Conservation (phyloP, 2,329 filamentous ascomycete genomes). For the Eurotiales sp. region DNA sequence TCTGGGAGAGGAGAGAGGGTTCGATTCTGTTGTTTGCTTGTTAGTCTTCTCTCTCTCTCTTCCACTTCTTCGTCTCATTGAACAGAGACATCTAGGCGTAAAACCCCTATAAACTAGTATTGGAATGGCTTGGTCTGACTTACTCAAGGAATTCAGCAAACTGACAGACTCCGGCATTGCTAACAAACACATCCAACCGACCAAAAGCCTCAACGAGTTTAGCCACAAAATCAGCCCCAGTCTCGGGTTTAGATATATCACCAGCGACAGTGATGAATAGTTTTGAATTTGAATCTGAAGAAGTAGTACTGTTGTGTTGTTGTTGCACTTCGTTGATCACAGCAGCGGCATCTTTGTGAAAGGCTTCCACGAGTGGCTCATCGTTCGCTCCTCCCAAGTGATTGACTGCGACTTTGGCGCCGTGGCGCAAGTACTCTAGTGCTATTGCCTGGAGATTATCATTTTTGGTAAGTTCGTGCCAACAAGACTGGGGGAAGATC, state of each 20-base stretch:
- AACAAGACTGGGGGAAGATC: too few species aligned
- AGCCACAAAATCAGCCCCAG: conserved; percentile 64
- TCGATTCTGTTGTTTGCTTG: conserved; percentile 53
- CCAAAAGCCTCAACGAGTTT: conserved; percentile 55
- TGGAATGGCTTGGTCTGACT: too few species aligned
- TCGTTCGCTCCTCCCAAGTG: conserved; percentile 56
- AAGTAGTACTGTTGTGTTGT: background rate
- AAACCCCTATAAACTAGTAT: too few species aligned
- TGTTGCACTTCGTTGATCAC: conserved; percentile 53
- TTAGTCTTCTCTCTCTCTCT: background rate
- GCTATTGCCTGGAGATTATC: conserved; percentile 67
- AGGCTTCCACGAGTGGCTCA: conserved; percentile 25
- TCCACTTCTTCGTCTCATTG: too few species aligned
- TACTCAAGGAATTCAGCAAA: conserved; percentile 82
- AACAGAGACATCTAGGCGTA: too few species aligned
- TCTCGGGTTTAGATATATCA: conserved; percentile 72
- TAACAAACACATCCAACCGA: conserved; percentile 73
- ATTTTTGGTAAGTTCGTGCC: too few species aligned
- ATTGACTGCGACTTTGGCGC: conserved; percentile 75
- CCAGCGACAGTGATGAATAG: conserved; percentile 53
- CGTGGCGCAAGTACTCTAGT: conserved; percentile 72
- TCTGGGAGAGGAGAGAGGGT: conserved; percentile 65
- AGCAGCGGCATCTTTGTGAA: conserved; percentile 27
- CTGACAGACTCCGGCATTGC: conserved; percentile 82
- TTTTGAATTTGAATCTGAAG: background rate